Evolutionary conservation across 257 asterid species (phyloP).

Genomic region (Jacaranda mimosifolia): DNA sequence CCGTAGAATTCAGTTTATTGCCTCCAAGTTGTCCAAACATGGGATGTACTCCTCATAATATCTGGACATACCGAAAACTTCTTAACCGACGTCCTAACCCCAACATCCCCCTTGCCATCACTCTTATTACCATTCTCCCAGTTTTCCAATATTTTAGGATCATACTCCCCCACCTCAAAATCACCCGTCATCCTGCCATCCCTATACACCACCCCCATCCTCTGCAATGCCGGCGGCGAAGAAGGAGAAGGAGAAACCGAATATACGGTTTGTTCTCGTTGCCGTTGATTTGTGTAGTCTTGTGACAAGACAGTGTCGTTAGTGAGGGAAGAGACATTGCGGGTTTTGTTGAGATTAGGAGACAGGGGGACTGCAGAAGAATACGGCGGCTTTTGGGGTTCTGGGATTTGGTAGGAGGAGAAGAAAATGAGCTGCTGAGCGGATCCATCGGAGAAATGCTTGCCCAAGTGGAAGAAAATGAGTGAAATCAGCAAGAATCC

Average conservation of each 20-base stretch:
- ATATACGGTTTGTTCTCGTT: constrained; percentile 1
- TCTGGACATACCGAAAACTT: constrained; percentile 65
- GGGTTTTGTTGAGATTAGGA: constrained; percentile 61
- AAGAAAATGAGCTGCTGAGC: constrained; percentile 74
- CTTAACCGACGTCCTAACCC: constrained; percentile 54
- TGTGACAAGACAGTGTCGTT: constrained; percentile 43
- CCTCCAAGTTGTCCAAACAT: constrained; percentile 88
- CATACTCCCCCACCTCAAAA: constrained; percentile 84
- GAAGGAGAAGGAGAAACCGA: constrained; percentile 39
- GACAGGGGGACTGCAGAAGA: constrained; percentile 54
- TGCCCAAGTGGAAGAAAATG: background rate
- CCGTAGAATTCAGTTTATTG: constrained; percentile 69
- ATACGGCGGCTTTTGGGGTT: constrained; percentile 28
- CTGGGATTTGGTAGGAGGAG: constrained; percentile 51
- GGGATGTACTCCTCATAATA: constrained; percentile 92
- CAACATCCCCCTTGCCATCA: constrained; percentile 46
- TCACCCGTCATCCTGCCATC: constrained; percentile 78
- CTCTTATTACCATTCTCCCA: constrained; percentile 52
- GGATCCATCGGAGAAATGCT: constrained; percentile 48
- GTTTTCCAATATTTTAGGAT: constrained; percentile 66
- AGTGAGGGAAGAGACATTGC: constrained; percentile 52
- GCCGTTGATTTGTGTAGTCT: constrained; percentile 24
- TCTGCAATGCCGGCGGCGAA: constrained; percentile 68
- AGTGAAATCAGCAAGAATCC: no score
- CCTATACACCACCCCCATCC: constrained; percentile 92